These are phyloP conservation scores for Aurifilum marmelostoma DNA, from an alignment of 2,329 filamentous ascomycete species.

Conservation along the genomic window DNA sequence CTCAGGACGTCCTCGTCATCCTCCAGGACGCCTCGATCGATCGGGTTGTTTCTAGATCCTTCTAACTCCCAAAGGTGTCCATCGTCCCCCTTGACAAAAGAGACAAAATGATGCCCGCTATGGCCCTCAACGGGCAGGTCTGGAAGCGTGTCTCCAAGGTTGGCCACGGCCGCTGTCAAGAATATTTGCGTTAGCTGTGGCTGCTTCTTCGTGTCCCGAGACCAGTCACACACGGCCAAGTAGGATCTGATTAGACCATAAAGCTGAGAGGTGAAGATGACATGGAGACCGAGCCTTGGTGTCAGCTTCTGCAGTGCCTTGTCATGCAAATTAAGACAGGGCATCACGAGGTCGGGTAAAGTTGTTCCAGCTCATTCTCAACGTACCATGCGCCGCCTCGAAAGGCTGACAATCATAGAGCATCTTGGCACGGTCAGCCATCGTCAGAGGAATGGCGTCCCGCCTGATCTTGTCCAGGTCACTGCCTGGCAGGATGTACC, in stretches of 20 bases:
- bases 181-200: not conserved
- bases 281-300: not conserved
- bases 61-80: slow-evolving; percentile 78
- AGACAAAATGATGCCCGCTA: slow-evolving; percentile 77
- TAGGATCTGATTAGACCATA: too few species aligned
- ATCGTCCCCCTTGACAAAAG: slow-evolving; percentile 72
- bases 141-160: slow-evolving; percentile 67
- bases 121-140: slow-evolving; percentile 58
- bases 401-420: slow-evolving; percentile 72
- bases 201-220: not conserved
- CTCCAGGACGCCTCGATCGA: slow-evolving; percentile 63
- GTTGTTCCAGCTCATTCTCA: not conserved
- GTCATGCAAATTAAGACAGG: not conserved
- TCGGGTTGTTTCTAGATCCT: slow-evolving; percentile 71
- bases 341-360: not conserved
- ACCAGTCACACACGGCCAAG: not conserved
- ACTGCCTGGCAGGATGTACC: slow-evolving; percentile 56
- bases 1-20: slow-evolving; percentile 67
- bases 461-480: slow-evolving; percentile 62
- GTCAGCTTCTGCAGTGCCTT: not conserved
- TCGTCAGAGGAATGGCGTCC: slow-evolving; percentile 65
- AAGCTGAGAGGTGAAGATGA: not conserved
- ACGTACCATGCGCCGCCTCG: slow-evolving; percentile 66
- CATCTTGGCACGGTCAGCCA: slow-evolving; percentile 64
- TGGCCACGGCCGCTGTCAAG: slow-evolving; percentile 59